Base-by-base conservation (phyloP, 2,329 filamentous ascomycete genomes). In the Cladosporium colombiae region DNA sequence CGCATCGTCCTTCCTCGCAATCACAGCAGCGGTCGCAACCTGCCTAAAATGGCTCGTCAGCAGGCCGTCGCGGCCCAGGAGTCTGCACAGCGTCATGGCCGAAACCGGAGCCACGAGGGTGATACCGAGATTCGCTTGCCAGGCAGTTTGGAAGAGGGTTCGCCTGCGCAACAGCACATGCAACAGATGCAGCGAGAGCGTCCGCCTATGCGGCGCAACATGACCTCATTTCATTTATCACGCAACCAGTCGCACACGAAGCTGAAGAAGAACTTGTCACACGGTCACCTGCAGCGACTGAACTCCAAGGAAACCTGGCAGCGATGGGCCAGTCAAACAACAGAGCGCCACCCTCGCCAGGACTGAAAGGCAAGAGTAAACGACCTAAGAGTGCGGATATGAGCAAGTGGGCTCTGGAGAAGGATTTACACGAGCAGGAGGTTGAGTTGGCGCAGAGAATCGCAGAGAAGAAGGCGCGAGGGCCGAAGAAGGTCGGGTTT, bases 241-340 rank as follows among this genome's bases (percentile, higher is more conserved):
- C 68, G 74, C 27, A 75, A 70, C 50, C 64, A 66, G 37, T 73
- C 70, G 31, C 66, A 72, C 55, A 71, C 71, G 58, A 76, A 76
- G 69, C 68, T 76, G 64, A 76, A 76, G 73, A 76, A 76, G 70
- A 76, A 76, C 67, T 75, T 79, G 66, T 81, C 79, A 31, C 82
- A 81, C 72, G 79, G 80, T 18, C 80, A 82, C 66, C 75, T 83
- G 60, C 74, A 79, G 37, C 75, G 80, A 21, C 73, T 79, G 62
- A 74, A 74, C 23, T 78, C 76, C 8, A 72, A 74, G 4, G 80
- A 72, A 78, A 78, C 65, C 67, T 79, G 31, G 71, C 75, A 37
- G 68, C 65, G 7, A 56, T 73, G 65, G 65, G 25, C 56, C 67
- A 44, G 44, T 62, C 44, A 52, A 64, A 65, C 23, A 67, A 71